phyloP scores from a whole-genome alignment of 768 basidiomycete species.

The Auriculariales sp. region DNA sequence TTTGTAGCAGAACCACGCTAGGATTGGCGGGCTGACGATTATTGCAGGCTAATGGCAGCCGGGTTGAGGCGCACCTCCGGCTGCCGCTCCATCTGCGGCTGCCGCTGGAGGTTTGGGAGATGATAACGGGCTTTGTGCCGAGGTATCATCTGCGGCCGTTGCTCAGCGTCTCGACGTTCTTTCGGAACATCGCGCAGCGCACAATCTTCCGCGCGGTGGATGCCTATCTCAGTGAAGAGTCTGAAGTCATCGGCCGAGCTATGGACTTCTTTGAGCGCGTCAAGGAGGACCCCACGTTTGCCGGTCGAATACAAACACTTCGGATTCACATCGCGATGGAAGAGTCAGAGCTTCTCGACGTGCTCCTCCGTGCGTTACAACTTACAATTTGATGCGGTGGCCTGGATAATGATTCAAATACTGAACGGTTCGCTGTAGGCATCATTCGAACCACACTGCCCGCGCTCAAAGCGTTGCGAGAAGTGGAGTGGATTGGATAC shows the following conservation, averaged over 20 bases:
- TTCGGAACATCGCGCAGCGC: conserved; percentile 48
- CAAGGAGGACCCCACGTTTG: conserved; percentile 47
- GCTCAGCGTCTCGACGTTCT: conserved; percentile 50
- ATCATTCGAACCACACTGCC: conserved; percentile 50
- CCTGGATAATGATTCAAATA: neutral
- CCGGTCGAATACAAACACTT: conserved; percentile 40
- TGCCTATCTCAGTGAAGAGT: conserved; percentile 51
- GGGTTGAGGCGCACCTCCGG: conserved; percentile 18
- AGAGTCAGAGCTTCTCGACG: conserved; percentile 50
- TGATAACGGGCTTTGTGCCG: conserved; percentile 45
- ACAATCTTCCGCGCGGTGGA: conserved; percentile 55
- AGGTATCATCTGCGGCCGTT: conserved; percentile 55
- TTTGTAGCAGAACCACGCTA: no score
- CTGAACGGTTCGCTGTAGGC: conserved; percentile 17
- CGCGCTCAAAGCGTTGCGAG: conserved; percentile 41
- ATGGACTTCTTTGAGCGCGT: conserved; percentile 55
- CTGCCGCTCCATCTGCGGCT: conserved; percentile 46
- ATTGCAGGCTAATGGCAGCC: no score
- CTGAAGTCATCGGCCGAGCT: conserved; percentile 40
- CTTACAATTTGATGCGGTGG: neutral
- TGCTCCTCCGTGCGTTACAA: conserved; percentile 34
- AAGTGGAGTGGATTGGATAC: conserved; percentile 69
- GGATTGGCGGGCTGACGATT: no score
- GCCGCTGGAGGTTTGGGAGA: conserved; percentile 55
- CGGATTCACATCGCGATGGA: conserved; percentile 58